These are phyloP conservation scores for Candida nemodendra DNA, from an alignment of 805 yeast species.

Conservation along the genomic window DNA sequence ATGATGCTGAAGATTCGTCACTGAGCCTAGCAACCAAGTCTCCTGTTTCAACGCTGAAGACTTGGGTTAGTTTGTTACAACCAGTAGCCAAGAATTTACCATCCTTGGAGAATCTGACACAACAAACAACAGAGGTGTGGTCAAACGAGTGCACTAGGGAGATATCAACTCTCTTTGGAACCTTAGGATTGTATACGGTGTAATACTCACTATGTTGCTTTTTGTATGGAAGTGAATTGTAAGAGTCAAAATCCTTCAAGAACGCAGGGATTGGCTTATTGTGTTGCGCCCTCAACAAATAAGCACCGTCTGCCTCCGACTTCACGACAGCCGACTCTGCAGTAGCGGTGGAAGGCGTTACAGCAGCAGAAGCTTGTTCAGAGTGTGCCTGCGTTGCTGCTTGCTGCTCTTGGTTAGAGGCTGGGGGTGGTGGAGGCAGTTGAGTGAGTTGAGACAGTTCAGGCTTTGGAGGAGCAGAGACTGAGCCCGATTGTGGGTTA, in stretches of 20 bases:
- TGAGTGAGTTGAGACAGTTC: slow-evolving; percentile 29
- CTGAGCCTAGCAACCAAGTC: slow-evolving; percentile 81
- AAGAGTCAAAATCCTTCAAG: slow-evolving; percentile 74
- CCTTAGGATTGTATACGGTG: slow-evolving; percentile 85
- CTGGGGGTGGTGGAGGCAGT: slow-evolving; percentile 26
- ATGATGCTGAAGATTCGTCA: slow-evolving; percentile 64
- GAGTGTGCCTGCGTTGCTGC: slow-evolving; percentile 22
- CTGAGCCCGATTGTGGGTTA: slow-evolving; percentile 23
- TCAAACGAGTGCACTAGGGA: slow-evolving; percentile 86
- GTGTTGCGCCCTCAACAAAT: slow-evolving; percentile 47
- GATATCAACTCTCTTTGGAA: slow-evolving; percentile 74
- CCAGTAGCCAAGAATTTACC: slow-evolving; percentile 96
- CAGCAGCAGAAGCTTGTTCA: slow-evolving; percentile 26
- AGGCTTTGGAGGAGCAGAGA: slow-evolving; percentile 30
- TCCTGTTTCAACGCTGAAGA: slow-evolving; percentile 89
- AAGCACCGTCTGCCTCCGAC: slow-evolving; percentile 33
- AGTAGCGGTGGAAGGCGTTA: slow-evolving; percentile 33
- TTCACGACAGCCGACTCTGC: slow-evolving; percentile 17
- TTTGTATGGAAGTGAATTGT: slow-evolving; percentile 71
- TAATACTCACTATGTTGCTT: slow-evolving; percentile 84
- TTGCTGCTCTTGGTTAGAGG: slow-evolving; percentile 19
- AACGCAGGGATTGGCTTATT: slow-evolving; percentile 80
- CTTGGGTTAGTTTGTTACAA: slow-evolving; percentile 93
- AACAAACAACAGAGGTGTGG: slow-evolving; percentile 94
- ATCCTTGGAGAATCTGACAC: slow-evolving; percentile 88